Conservation (phyloP, 768 basidiomycete genomes). For the Suillus lakei region DNA sequence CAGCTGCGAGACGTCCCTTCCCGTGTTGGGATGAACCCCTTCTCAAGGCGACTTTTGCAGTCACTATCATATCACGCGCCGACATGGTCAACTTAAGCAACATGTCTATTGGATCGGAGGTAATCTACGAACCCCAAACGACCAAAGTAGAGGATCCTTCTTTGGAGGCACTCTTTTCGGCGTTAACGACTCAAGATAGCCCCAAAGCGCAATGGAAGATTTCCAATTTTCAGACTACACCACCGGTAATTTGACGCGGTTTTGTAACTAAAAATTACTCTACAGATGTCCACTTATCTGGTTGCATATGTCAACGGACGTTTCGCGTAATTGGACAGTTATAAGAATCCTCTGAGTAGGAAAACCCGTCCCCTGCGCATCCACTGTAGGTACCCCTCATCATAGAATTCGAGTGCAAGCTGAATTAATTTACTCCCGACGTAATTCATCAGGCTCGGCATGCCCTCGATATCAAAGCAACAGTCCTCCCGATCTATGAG, state of each 20-base stretch:
- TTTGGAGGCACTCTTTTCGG: slow-evolving; percentile 46
- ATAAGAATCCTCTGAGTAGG: slow-evolving; percentile 79
- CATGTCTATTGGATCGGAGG: slow-evolving; percentile 78
- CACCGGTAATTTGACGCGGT: slow-evolving; percentile 47
- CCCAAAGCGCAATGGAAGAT: slow-evolving; percentile 69
- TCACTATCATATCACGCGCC: slow-evolving; percentile 80
- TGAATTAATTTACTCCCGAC: slow-evolving; percentile 57
- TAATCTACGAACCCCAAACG: slow-evolving; percentile 42
- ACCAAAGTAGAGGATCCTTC: slow-evolving; percentile 35
- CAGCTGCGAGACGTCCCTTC: slow-evolving; percentile 79
- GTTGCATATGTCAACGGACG: slow-evolving; percentile 86
- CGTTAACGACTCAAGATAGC: slow-evolving; percentile 42
- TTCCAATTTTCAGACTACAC: slow-evolving; percentile 80
- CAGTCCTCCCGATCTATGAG: slow-evolving; percentile 89
- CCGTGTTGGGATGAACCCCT: slow-evolving; percentile 95
- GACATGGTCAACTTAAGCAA: slow-evolving; percentile 84
- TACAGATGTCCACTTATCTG: slow-evolving; percentile 83
- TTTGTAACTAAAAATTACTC: not conserved
- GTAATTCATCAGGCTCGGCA: slow-evolving; percentile 84
- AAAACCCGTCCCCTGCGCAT: slow-evolving; percentile 83
- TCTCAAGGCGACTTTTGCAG: slow-evolving; percentile 80
- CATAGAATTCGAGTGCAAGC: not conserved
- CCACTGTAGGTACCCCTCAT: slow-evolving; percentile 58
- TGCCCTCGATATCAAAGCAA: slow-evolving; percentile 84
- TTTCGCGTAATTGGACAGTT: slow-evolving; percentile 76